Evolutionary conservation across 345 rosid genomes (phyloP), one percentile per base, ranked within the genome.

Genomic region (Citrus mangshanensis): DNA sequence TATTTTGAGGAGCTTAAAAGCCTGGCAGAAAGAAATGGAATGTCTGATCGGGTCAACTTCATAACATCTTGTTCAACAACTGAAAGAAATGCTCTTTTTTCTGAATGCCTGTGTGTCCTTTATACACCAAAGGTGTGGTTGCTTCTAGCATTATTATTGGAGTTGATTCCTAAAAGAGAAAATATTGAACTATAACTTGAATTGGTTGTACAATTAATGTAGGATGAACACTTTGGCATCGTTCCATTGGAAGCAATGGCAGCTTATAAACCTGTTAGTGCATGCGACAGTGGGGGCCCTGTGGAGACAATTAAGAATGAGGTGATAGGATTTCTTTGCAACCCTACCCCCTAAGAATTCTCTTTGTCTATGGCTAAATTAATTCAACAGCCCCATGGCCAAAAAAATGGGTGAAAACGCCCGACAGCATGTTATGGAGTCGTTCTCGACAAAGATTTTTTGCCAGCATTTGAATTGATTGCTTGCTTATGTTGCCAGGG

Each of bases 181-280:
- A 16, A 18, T 3, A 4, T 18, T 16, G 30, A 25, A 74, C 1
- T 24, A 5, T 9, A 37, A 28, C 68, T 24, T 18, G 37, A 38
- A 65, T 68, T 21, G 64, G 22, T 64, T 22, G n/a, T 54, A 14
- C 58, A 54, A 74, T 24, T 3, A 80, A 72, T 86, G 77, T 74
- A 95, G 99, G 96, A 92, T 78, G 98, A 93, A 78, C 97, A 93
- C 86, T 93, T 95, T 10, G 99, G 97, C 34, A 95, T 94, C 63
- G 98, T 92, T 80, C 99, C 98, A 8, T 79, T 96, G 81, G 99
- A 96, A 83, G 97, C 99, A 76, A 96, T 96, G 98, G 98, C 97
- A 14, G 94, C 99, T 9, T 67, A 87, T 75, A 96, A 96, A 79
- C 97, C 97, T 0, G 92, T 95, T 10, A 86, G 0, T 32, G 34